Conservation (phyloP, 164 flowering plant species). For the Magnolia changhungtana region DNA sequence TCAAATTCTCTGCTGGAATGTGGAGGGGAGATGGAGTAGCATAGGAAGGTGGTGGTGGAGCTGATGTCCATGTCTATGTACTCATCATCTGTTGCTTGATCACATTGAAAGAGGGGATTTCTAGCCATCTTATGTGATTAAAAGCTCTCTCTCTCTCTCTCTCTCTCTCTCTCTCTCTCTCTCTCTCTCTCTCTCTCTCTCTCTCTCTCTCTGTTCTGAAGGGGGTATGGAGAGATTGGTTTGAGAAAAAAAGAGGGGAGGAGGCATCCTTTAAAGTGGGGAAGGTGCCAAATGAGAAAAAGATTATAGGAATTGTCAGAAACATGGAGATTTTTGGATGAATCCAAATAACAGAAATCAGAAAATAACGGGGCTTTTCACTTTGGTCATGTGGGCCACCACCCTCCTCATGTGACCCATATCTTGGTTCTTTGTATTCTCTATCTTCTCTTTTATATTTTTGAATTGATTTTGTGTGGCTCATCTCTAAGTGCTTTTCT, state of each 20-base stretch:
- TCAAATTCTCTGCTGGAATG: constrained; percentile 64
- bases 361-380: constrained; percentile 18
- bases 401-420: constrained; percentile 12
- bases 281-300: constrained; percentile 27
- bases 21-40: constrained; percentile 31
- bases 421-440: constrained; percentile 1
- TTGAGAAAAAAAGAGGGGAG: constrained; percentile 5
- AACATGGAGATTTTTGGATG: constrained; percentile 20
- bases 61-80: constrained; percentile 82
- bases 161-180: too few relatives aligned
- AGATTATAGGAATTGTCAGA: constrained; percentile 23
- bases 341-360: constrained; percentile 30
- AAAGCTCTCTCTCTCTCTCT: too few relatives aligned
- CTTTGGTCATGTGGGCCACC: constrained; percentile 12
- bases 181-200: too few relatives aligned
- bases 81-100: constrained; percentile 53
- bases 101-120: constrained; percentile 18
- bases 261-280: constrained; percentile 34
- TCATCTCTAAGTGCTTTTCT: constrained; percentile 13
- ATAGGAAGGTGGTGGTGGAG: constrained; percentile 31
- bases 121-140: constrained; percentile 7
- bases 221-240: constrained; percentile 6
- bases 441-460: background rate
- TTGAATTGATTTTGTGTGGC: constrained; percentile 1
- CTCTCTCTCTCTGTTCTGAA: background rate